Percentiles rank a stretch among this genome's conserved stretches.
These are phyloP conservation scores for Wickerhamomyces queroliae DNA, from an alignment of 805 yeast genomes.

Conservation along the genomic window DNA sequence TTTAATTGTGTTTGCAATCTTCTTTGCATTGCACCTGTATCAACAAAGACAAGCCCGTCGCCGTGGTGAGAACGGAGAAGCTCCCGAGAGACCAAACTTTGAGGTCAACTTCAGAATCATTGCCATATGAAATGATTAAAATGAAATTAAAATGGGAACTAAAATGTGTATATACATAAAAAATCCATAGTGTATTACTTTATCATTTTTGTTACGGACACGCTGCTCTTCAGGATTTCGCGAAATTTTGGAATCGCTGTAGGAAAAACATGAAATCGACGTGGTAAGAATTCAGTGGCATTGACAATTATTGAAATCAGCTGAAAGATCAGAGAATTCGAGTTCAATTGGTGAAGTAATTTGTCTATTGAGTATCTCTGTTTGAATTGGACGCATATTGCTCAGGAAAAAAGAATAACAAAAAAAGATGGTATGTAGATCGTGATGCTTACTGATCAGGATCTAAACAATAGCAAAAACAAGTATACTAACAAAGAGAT, in stretches of 20 bases:
- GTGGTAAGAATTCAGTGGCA: neutral
- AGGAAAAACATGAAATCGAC: neutral
- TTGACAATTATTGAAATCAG: neutral
- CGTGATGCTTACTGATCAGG: too few species aligned
- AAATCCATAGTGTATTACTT: too few species aligned
- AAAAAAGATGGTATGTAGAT: neutral
- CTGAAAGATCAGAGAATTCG: too few species aligned
- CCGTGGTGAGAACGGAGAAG: conserved; percentile 4
- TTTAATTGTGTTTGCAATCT: conserved; percentile 8
- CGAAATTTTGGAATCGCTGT: neutral
- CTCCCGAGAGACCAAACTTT: conserved; percentile 4
- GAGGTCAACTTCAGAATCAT: conserved; percentile 15
- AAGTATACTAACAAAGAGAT: neutral
- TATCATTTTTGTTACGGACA: too few species aligned
- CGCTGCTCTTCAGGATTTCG: too few species aligned
- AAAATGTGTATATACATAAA: too few species aligned
- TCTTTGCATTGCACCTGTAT: conserved; percentile 5
- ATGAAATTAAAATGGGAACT: too few species aligned
- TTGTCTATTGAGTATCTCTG: too few species aligned
- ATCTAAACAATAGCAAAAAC: neutral
- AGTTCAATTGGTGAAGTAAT: too few species aligned
- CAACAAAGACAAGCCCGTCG: conserved; percentile 13
- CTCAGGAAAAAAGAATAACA: neutral
- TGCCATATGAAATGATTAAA: conserved; percentile 7
- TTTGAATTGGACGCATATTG: neutral